phyloP scores from a whole-genome alignment of 345 rosid genomes.

The Linum usitatissimum region DNA sequence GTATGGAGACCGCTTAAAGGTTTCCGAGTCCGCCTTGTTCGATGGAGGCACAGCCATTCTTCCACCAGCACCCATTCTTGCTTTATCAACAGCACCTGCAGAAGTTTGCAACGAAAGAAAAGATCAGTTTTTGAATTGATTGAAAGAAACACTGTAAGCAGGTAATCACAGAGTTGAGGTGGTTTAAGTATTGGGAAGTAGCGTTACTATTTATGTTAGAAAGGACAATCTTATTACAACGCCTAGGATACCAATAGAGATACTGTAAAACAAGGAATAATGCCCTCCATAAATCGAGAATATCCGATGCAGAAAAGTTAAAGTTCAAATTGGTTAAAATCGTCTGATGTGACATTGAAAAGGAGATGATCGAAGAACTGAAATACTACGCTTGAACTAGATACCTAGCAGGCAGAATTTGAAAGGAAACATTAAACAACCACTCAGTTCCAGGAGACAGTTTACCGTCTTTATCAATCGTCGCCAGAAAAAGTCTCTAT shows the following conservation, averaged over 20 bases:
- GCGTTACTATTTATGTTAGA: too few relatives aligned
- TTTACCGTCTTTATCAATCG: too few relatives aligned
- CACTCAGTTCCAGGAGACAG: too few relatives aligned
- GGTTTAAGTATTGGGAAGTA: neutral
- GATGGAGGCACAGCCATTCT: constrained; percentile 41
- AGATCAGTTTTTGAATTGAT: neutral
- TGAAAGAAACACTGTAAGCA: too few relatives aligned
- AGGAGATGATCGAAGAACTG: too few relatives aligned
- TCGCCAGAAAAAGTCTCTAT: too few relatives aligned
- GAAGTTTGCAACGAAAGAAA: neutral
- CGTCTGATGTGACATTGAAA: too few relatives aligned
- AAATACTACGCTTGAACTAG: too few relatives aligned
- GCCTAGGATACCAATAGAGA: neutral
- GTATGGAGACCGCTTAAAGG: constrained; percentile 45
- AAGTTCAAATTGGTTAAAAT: too few relatives aligned
- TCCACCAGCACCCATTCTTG: constrained; percentile 79
- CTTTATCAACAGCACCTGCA: neutral
- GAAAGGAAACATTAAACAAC: too few relatives aligned
- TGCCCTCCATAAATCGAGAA: neutral
- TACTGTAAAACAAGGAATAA: neutral
- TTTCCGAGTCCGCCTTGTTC: constrained; percentile 20
- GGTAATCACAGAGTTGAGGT: neutral
- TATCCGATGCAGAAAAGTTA: too few relatives aligned
- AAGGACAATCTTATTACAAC: neutral
- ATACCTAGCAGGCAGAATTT: too few relatives aligned